These are phyloP conservation scores for Selaginella moellendorffii DNA, from an alignment of 75 land plant genomes.

Conservation along the genomic window DNA sequence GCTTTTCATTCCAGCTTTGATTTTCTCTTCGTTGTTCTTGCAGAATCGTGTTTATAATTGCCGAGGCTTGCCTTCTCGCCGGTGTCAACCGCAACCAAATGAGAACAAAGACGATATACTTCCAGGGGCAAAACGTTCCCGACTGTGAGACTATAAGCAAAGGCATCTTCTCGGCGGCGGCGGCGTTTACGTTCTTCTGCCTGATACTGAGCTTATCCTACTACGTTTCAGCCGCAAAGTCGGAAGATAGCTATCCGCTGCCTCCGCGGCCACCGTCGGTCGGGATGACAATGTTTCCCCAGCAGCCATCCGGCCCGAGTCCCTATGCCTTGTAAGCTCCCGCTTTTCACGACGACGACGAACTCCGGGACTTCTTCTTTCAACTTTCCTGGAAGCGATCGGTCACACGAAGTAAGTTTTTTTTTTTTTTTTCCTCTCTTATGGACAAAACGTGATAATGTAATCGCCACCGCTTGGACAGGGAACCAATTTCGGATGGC, in stretches of 20 bases:
- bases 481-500: not conserved
- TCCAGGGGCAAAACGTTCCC: conserved; percentile 12
- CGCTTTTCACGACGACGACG: not conserved
- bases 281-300: not conserved
- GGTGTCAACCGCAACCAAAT: conserved; percentile 24
- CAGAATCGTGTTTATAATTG: conserved; percentile 21
- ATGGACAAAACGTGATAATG: not conserved
- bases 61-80: conserved; percentile 24
- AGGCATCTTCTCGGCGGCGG: conserved; percentile 25
- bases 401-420: not conserved
- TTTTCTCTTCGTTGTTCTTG: not conserved
- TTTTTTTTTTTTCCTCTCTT: not conserved
- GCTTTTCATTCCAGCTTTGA: too few relatives aligned
- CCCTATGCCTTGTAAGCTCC: not conserved
- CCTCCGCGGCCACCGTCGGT: not conserved
- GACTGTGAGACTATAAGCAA: conserved; percentile 20
- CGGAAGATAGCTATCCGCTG: not conserved
- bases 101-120: conserved; percentile 10
- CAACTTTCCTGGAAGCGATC: not conserved
- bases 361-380: not conserved
- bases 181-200: conserved; percentile 25
- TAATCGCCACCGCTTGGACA: not conserved
- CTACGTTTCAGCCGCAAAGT: conserved; percentile 11
- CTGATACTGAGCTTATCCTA: conserved; percentile 14
- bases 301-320: not conserved